Percentiles rank a stretch among this genome's conserved stretches.
Conservation (phyloP, 371 early-diverging fungal species). For the Mortierella sp. region DNA sequence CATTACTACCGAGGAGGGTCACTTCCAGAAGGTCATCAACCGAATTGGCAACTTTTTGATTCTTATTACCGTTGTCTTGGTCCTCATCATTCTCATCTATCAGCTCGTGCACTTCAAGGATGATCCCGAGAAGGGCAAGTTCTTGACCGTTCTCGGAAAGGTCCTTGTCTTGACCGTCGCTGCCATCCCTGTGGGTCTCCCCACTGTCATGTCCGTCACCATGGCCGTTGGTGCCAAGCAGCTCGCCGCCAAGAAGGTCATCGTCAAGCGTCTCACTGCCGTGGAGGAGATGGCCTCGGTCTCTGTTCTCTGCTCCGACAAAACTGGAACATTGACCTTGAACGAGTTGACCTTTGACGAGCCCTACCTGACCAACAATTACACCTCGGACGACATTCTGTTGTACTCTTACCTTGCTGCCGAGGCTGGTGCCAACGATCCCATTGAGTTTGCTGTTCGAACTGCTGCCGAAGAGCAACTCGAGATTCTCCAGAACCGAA, state of each 20-base stretch:
- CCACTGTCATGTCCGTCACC: conserved; percentile 97
- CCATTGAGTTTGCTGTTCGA: conserved; percentile 92
- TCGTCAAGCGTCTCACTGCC: conserved; percentile 94
- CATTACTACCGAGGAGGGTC: conserved; percentile 85
- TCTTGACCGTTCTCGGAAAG: conserved; percentile 77
- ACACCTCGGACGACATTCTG: conserved; percentile 86
- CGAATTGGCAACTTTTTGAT: conserved; percentile 95
- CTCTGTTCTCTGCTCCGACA: conserved; percentile 95
- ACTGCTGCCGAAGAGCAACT: conserved; percentile 84
- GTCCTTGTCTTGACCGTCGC: conserved; percentile 95
- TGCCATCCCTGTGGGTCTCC: conserved; percentile 97
- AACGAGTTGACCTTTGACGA: conserved; percentile 93
- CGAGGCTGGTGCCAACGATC: conserved; percentile 92
- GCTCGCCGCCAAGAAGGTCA: conserved; percentile 93
- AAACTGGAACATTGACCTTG: conserved; percentile 96
- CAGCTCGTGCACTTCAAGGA: conserved; percentile 64
- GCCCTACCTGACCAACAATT: conserved; percentile 83
- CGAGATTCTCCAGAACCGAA: conserved; percentile 70
- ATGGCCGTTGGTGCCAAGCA: conserved; percentile 97
- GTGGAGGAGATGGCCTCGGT: conserved; percentile 97
- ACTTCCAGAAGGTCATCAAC: conserved; percentile 93
- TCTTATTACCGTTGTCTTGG: conserved; percentile 84
- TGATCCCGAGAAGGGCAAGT: conserved; percentile 52
- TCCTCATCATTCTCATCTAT: conserved; percentile 84
- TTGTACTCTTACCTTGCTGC: conserved; percentile 89